These are phyloP conservation scores for Coniochaeta hoffmannii DNA, from an alignment of 2,329 filamentous ascomycete species.

Conservation along the genomic window DNA sequence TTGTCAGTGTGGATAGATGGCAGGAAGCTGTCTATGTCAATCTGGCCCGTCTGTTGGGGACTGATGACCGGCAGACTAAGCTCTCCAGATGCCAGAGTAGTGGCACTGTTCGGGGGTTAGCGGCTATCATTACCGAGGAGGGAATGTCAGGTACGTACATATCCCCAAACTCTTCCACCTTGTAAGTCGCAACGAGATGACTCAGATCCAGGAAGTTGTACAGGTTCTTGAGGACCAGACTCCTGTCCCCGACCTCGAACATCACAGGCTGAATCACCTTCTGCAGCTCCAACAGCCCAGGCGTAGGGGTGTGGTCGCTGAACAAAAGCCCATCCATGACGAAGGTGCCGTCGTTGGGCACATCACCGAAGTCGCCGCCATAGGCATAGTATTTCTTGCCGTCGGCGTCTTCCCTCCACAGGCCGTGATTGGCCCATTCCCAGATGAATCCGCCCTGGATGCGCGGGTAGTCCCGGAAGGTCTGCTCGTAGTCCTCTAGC, in stretches of 20 bases:
- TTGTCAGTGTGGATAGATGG: conserved; percentile 20
- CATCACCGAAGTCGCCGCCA: conserved; percentile 55
- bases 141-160: conserved; percentile 24
- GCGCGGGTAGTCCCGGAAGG: conserved; percentile 51
- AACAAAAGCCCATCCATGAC: conserved; percentile 54
- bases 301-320: conserved; percentile 47
- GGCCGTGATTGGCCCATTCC: conserved; percentile 59
- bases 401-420: conserved; percentile 36
- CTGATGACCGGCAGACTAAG: conserved; percentile 32
- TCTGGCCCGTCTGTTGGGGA: conserved; percentile 26
- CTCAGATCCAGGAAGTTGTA: conserved; percentile 40
- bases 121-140: not conserved
- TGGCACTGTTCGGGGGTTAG: conserved; percentile 10
- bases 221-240: conserved; percentile 36
- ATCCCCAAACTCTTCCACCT: conserved; percentile 32
- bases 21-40: conserved; percentile 23
- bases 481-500: conserved; percentile 59
- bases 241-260: conserved; percentile 26
- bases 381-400: conserved; percentile 47
- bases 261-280: conserved; percentile 50
- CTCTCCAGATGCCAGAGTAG: conserved; percentile 24
- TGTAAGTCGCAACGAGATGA: conserved; percentile 34
- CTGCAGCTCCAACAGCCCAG: conserved; percentile 48
- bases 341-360: conserved; percentile 53
- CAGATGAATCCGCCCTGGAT: conserved; percentile 62